These are phyloP conservation scores for Epichloe baconii DNA, from an alignment of 2,329 filamentous ascomycete genomes.

Conservation along the genomic window DNA sequence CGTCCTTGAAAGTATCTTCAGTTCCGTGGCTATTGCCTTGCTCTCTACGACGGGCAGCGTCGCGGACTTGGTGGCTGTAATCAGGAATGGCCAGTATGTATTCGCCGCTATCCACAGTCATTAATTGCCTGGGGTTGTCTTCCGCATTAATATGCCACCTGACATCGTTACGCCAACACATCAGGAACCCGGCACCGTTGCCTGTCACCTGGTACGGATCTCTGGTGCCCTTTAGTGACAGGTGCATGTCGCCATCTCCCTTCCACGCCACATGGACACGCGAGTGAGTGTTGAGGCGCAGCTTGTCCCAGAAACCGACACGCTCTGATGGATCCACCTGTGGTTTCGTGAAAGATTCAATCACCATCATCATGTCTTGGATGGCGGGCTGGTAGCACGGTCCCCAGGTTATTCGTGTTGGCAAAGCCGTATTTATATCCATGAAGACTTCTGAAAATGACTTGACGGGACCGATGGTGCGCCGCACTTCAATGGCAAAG, in stretches of 20 bases:
- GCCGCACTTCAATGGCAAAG: constrained; percentile 74
- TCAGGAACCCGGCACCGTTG: constrained; percentile 85
- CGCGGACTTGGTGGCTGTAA: constrained; percentile 75
- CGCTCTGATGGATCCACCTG: constrained; percentile 86
- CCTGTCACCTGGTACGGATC: constrained; percentile 92
- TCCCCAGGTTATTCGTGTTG: constrained; percentile 92
- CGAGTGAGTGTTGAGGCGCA: constrained; percentile 86
- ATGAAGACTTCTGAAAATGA: constrained; percentile 87
- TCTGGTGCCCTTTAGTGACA: constrained; percentile 79
- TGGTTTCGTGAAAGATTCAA: constrained; percentile 94
- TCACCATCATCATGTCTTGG: constrained; percentile 99
- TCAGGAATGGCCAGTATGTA: constrained; percentile 92
- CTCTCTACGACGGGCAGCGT: constrained; percentile 37
- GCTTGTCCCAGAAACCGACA: constrained; percentile 98
- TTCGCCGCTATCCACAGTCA: constrained; percentile 90
- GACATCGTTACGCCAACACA: constrained; percentile 97
- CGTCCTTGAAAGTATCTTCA: constrained; percentile 53
- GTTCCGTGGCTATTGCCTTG: constrained; percentile 47
- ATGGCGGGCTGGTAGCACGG: constrained; percentile 96
- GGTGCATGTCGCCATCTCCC: constrained; percentile 87
- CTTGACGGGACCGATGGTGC: constrained; percentile 90
- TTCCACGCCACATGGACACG: constrained; percentile 83
- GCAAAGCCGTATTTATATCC: constrained; percentile 83
- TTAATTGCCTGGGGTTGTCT: constrained; percentile 81
- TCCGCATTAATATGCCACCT: constrained; percentile 73